Evolutionary conservation across 2,329 filamentous ascomycete species (phyloP).

Genomic region (Plectosphaerella sp.): DNA sequence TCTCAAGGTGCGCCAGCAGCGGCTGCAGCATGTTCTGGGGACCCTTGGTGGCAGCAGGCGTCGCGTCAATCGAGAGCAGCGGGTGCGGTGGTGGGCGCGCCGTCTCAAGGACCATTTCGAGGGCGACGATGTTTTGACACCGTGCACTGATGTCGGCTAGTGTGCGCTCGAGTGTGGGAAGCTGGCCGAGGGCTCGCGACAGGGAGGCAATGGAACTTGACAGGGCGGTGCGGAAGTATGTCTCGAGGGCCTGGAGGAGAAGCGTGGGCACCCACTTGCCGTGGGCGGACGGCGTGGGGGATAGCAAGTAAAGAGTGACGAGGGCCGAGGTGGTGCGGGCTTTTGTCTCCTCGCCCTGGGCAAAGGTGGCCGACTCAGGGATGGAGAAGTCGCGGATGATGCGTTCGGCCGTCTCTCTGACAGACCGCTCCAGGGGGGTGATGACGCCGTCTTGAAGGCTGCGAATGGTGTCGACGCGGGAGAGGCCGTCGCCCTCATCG

Average conservation of each 20-base stretch:
- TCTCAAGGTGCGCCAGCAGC: constrained; percentile 76
- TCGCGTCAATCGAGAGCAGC: constrained; percentile 39
- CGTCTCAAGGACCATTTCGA: constrained; percentile 71
- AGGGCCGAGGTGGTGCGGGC: constrained; percentile 70
- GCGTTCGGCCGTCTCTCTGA: constrained; percentile 72
- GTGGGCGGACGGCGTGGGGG: constrained; percentile 49
- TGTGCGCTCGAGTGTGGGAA: constrained; percentile 78
- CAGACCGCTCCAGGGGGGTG: constrained; percentile 65
- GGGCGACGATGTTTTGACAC: constrained; percentile 87
- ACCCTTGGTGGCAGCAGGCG: constrained; percentile 19
- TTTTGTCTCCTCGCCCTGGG: constrained; percentile 69
- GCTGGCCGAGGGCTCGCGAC: constrained; percentile 68
- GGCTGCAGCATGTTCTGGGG: constrained; percentile 60
- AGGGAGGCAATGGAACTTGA: constrained; percentile 75
- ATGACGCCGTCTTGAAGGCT: constrained; percentile 67
- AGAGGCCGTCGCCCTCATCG: constrained; percentile 73
- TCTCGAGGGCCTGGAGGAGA: constrained; percentile 72
- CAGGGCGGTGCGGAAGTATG: constrained; percentile 76
- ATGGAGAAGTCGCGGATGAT: constrained; percentile 81
- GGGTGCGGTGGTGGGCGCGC: constrained; percentile 68
- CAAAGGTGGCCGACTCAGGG: constrained; percentile 49
- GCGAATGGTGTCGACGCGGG: constrained; percentile 66
- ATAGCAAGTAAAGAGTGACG: constrained; percentile 75
- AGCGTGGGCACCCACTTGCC: constrained; percentile 62
- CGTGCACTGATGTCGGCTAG: constrained; percentile 75